Evolutionary conservation across 441 rosid genomes (phyloP), one percentile per base, ranked within the genome.

Genomic region (Macaranga tanarius): DNA sequence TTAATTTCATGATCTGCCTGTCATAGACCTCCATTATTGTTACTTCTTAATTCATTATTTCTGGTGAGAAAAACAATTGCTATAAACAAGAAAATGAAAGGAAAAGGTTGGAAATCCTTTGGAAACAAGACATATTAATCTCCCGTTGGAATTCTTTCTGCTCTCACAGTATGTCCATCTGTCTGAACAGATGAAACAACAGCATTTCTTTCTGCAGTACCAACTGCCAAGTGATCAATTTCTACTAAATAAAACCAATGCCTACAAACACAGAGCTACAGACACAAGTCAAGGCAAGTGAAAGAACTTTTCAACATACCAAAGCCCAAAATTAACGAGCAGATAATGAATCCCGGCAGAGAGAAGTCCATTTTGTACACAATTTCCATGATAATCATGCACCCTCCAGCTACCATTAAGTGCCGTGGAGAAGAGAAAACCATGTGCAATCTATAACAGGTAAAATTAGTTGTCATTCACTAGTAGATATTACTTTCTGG

Each of bases 381-480:
- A 57, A 90, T 80, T 84, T 92, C 98, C 95, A 92, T 80, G 57
- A 88, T 74, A 75, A 89, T 79, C 71, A 92, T 87, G 87, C 98
- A 91, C 70, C 84, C 92, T 68, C 95, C 97, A 69, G 96, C 95
- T 8, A 80, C 93, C 92, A 91, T 76, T 75, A 95, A 82, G 85
- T 92, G 99, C 80, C 97, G 85, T 40, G 98, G 99, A 20, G 99
- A 95, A 72, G 99, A 95, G 89, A 95, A 92, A 78, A 95, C 99
- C 96, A 95, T 88, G 80, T 92, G 97, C 87, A 95, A 79, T 85
- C 98, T 95, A 75, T 77, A 80, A 70, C n/a, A 62, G 51, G 64
- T 12, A 72, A 69, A 22, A 3, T 34, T 50, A 26, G 23, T 67
- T 12, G 45, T 65, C 57, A 50, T 65, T 50, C 10, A 59, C 3